Percentiles rank a stretch among this genome's conserved stretches.
These are phyloP conservation scores for Massariosphaeria phaeospora DNA, from an alignment of 495 filamentous ascomycete species.

Conservation along the genomic window DNA sequence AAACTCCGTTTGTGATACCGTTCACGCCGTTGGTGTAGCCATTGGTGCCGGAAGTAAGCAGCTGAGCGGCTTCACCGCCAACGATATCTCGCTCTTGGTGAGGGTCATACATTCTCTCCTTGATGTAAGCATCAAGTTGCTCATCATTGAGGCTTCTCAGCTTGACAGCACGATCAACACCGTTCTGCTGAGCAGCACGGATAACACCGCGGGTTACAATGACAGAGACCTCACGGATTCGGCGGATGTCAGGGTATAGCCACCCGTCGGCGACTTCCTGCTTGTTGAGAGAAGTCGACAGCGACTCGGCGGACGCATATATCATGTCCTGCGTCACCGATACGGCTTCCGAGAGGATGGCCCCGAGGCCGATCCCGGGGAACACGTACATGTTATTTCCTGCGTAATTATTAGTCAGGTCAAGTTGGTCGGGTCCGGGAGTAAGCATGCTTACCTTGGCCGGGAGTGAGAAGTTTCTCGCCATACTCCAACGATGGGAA, in stretches of 20 bases:
- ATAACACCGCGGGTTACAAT: conserved; percentile 88
- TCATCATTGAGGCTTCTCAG: conserved; percentile 69
- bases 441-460: conserved; percentile 65
- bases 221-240: conserved; percentile 85
- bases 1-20: conserved; percentile 2
- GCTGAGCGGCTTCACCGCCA: conserved; percentile 32
- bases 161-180: conserved; percentile 72
- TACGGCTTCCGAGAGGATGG: conserved; percentile 85
- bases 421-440: conserved; percentile 34
- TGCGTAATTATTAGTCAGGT: conserved; percentile 17
- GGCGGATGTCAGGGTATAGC: conserved; percentile 89
- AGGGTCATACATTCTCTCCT: conserved; percentile 76
- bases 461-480: conserved; percentile 71
- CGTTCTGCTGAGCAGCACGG: conserved; percentile 75
- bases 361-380: conserved; percentile 91
- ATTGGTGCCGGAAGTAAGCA: conserved; percentile 23
- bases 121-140: conserved; percentile 73
- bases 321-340: conserved; percentile 92
- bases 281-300: conserved; percentile 70
- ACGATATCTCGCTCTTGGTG: conserved; percentile 40
- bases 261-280: conserved; percentile 76
- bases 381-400: conserved; percentile 92
- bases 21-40: conserved; percentile 19
- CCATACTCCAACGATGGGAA: conserved; percentile 70
- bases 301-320: conserved; percentile 80